These are phyloP conservation scores for Pseudonitzschia multiseries DNA, from an alignment of 108 stramenopile species.

Conservation along the genomic window DNA sequence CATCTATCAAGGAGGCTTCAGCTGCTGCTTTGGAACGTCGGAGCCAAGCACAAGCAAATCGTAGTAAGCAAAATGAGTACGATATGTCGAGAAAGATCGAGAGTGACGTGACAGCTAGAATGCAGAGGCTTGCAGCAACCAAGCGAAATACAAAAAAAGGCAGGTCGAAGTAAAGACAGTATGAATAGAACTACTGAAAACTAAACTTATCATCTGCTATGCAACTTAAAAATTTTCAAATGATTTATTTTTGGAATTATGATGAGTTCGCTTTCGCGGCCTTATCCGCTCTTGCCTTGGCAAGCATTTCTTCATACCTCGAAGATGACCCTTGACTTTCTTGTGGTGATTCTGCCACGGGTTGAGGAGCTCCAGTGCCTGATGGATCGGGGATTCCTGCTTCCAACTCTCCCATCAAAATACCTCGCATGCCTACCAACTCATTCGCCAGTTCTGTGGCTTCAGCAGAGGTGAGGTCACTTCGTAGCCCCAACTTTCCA, in stretches of 20 bases:
- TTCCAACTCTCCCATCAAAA: conserved; percentile 78
- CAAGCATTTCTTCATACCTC: conserved; percentile 53
- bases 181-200: background rate
- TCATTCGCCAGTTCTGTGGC: conserved; percentile 54
- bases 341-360: background rate
- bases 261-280: conserved; percentile 22
- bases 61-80: conserved; percentile 32
- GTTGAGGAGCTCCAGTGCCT: background rate
- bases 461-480: conserved; percentile 40
- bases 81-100: conserved; percentile 35
- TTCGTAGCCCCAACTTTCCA: conserved; percentile 68
- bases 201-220: background rate
- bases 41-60: conserved; percentile 12
- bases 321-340: conserved; percentile 2
- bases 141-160: conserved; percentile 43
- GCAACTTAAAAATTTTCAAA: background rate
- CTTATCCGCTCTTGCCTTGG: conserved; percentile 48
- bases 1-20: conserved; percentile 33
- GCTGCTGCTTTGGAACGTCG: conserved; percentile 28
- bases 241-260: background rate
- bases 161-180: conserved; percentile 31
- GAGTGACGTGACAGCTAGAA: conserved; percentile 46
- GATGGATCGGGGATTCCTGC: conserved; percentile 32
- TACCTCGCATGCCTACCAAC: conserved; percentile 56
- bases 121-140: conserved; percentile 46